phyloP scores from a whole-genome alignment of 2,329 filamentous ascomycete species.

The Ophiostoma ips region DNA sequence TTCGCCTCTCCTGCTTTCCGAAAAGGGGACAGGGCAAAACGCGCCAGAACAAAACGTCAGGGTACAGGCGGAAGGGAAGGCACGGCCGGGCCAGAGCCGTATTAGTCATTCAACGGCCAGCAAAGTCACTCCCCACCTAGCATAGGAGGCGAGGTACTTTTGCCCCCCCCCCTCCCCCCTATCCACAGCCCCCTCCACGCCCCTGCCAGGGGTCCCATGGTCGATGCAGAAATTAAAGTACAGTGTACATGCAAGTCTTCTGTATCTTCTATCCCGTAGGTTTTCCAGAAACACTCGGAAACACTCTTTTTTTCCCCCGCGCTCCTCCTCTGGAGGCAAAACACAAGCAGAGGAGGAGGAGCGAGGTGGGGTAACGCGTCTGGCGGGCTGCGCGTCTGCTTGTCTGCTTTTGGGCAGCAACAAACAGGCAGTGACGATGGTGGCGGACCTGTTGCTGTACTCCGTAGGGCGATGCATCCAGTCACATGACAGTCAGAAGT shows the following conservation, averaged over 20 bases:
- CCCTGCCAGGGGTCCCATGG: not conserved
- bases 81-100: not conserved
- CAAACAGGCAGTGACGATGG: not conserved
- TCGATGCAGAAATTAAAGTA: too few relatives aligned
- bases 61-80: not conserved
- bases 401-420: not conserved
- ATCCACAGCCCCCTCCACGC: not conserved
- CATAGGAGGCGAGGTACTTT: not conserved
- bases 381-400: not conserved
- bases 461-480: not conserved
- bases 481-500: too few relatives aligned
- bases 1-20: not conserved
- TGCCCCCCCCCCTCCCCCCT: not conserved
- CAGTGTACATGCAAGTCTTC: too few relatives aligned
- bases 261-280: too few relatives aligned
- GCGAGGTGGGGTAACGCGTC: not conserved
- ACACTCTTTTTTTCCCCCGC: too few relatives aligned
- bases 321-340: too few relatives aligned
- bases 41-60: not conserved
- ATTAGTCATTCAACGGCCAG: too few relatives aligned
- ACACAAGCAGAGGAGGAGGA: too few relatives aligned
- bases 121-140: not conserved
- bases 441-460: not conserved
- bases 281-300: too few relatives aligned
- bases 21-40: constrained; percentile 1